phyloP scores from a whole-genome alignment of 1,139 yeast genomes.

The Suhomyces panamericanus region DNA sequence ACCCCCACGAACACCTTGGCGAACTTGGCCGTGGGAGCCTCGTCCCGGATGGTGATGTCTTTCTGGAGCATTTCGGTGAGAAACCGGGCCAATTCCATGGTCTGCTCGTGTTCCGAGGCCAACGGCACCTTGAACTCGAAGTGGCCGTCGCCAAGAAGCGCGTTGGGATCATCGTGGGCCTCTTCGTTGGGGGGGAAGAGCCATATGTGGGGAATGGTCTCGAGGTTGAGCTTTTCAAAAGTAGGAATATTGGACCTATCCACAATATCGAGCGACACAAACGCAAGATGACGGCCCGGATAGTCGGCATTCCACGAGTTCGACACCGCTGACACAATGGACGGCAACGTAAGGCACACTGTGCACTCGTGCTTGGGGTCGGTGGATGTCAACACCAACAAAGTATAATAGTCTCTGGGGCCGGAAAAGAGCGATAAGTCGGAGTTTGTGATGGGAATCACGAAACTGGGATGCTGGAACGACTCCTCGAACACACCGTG shows the following conservation, averaged over 20 bases:
- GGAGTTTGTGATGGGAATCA: slow-evolving; percentile 33
- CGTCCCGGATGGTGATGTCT: slow-evolving; percentile 42
- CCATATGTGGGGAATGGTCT: slow-evolving; percentile 64
- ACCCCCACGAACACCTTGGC: slow-evolving; percentile 47
- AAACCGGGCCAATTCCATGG: slow-evolving; percentile 53
- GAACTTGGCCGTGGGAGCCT: slow-evolving; percentile 45
- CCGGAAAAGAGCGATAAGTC: slow-evolving; percentile 36
- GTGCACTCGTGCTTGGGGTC: slow-evolving; percentile 38
- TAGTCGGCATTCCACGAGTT: slow-evolving; percentile 46
- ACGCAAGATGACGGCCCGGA: slow-evolving; percentile 41
- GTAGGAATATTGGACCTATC: slow-evolving; percentile 36
- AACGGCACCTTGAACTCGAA: slow-evolving; percentile 35
- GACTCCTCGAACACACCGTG: slow-evolving; percentile 1
- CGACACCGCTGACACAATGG: slow-evolving; percentile 41
- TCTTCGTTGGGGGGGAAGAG: slow-evolving; percentile 52
- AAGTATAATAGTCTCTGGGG: slow-evolving; percentile 41
- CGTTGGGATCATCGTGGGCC: slow-evolving; percentile 8
- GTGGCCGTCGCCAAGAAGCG: slow-evolving; percentile 32
- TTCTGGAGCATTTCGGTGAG: slow-evolving; percentile 47
- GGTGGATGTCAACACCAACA: slow-evolving; percentile 47
- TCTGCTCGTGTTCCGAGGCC: slow-evolving; percentile 29
- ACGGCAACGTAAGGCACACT: slow-evolving; percentile 42
- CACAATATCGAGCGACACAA: slow-evolving; percentile 52
- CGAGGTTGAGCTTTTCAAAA: slow-evolving; percentile 42
- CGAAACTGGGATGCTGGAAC: slow-evolving; percentile 16